Conservation (phyloP, 768 basidiomycete species). For the Tulasnella sp. region DNA sequence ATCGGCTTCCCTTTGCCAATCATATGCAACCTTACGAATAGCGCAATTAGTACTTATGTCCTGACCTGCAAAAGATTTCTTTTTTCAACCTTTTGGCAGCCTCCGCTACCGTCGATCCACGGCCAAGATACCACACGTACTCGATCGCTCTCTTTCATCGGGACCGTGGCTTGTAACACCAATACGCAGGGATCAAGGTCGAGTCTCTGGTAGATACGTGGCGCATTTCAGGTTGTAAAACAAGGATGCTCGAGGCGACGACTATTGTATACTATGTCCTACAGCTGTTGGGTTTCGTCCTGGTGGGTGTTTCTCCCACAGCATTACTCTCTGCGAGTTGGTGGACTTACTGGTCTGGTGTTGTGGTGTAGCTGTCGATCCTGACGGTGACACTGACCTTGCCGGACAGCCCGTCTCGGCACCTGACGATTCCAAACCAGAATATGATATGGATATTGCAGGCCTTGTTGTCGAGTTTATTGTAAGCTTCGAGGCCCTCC, state of each 20-base stretch:
- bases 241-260: not conserved
- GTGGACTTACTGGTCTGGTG: too few relatives aligned
- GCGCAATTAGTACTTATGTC: not conserved
- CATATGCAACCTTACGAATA: not conserved
- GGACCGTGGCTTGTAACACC: not conserved
- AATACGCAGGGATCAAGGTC: not conserved
- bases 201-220: not conserved
- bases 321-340: too few relatives aligned
- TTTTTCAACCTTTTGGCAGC: not conserved
- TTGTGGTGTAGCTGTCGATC: slow-evolving; percentile 11
- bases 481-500: not conserved
- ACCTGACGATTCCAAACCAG: not conserved
- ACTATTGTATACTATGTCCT: slow-evolving; percentile 3
- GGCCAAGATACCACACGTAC: not conserved
- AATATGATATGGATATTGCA: not conserved
- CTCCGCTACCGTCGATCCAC: not conserved
- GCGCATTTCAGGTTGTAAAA: not conserved
- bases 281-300: not conserved
- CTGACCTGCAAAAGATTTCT: not conserved
- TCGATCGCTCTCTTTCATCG: not conserved
- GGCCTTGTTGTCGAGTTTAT: not conserved
- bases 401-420: not conserved
- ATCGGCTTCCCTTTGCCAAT: not conserved
- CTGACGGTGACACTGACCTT: slow-evolving; percentile 10
- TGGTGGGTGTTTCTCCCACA: not conserved